These are phyloP conservation scores for Ilex aquifolium DNA, from an alignment of 257 asterid genomes.

Conservation along the genomic window DNA sequence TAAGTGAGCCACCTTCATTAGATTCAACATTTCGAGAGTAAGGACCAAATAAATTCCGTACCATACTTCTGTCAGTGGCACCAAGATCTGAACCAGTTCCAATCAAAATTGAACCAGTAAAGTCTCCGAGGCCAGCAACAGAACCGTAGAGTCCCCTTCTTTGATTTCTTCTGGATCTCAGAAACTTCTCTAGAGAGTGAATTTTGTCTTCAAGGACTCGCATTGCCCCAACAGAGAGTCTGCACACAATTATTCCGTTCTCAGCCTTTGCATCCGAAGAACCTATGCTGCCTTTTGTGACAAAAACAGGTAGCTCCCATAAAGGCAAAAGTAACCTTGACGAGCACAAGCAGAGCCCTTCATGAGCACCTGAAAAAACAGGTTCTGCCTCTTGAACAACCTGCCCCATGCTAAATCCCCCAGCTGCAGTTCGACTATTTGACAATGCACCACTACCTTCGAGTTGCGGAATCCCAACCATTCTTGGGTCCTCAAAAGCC, in stretches of 20 bases:
- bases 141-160: slow-evolving; percentile 91
- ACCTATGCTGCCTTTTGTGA: slow-evolving; percentile 50
- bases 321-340: slow-evolving; percentile 87
- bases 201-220: slow-evolving; percentile 82
- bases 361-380: slow-evolving; percentile 89
- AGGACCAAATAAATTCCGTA: slow-evolving; percentile 75
- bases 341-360: slow-evolving; percentile 86
- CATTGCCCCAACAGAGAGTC: slow-evolving; percentile 79
- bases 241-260: slow-evolving; percentile 59
- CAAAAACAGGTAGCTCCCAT: slow-evolving; percentile 96
- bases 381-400: slow-evolving; percentile 99
- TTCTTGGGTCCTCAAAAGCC: slow-evolving; percentile 94
- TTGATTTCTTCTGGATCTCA: slow-evolving; percentile 80
- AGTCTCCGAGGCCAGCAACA: slow-evolving; percentile 92
- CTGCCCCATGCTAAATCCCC: slow-evolving; percentile 99
- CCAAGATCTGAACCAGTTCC: slow-evolving; percentile 71
- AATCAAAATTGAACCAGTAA: slow-evolving; percentile 81
- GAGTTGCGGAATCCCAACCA: slow-evolving; percentile 93
- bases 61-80: slow-evolving; percentile 76
- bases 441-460: slow-evolving; percentile 90
- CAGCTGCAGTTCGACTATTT: slow-evolving; percentile 75
- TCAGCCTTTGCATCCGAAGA: slow-evolving; percentile 47
- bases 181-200: slow-evolving; percentile 79
- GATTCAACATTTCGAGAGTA: slow-evolving; percentile 56
- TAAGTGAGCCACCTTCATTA: slow-evolving; percentile 52